Evolutionary conservation across 1,284 basidiomycete genomes (phyloP), one percentile per base, ranked within the genome.

Genomic region (Marasmius oreades): DNA sequence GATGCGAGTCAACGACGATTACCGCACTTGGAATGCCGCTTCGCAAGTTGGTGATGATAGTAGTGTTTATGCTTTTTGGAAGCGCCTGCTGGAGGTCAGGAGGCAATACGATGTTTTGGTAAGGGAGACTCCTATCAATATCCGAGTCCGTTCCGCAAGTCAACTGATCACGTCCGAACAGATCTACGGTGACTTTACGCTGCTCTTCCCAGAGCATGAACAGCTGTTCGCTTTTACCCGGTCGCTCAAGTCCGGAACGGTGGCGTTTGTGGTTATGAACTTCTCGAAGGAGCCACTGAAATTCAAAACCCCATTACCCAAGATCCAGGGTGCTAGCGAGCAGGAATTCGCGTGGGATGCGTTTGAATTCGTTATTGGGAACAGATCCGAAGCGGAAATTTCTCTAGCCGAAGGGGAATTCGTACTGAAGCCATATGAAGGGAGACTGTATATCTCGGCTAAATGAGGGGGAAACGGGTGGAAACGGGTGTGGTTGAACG

Each of bases 1-100:
- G 90, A 92, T 92, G 87, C 75, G 85, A 12, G 81, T 88, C 8
- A 85, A 89, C 63, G 85, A 88, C 44, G 86, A 90, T 63, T 87
- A 84, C 64, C 63, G 69, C 2, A 61, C 55, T 0, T 88, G 86
- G 79, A 92, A 92, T 65, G 86, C 77, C 7, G 74, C 69, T 1
- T 69, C 67, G 4, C 82, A 89, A 66, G 52, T 76, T 8, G 60
- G 66, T 0, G 78, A 88, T 52, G 60, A 70, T 0, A 57, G 71
- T 12, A 86, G 81, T 60, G 82, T 88, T 3, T 74, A 76, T 47
- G 63, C 71, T 2, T 91, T 89, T 64, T 91, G 81, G 77, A 81
- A 82, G 63, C 63, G 67, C 7, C 76, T 84, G 5, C 64, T 91
- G 22, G 61, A 59, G 10, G 58, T 82, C 1, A 76, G 88, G 18